Evolutionary conservation across 2,329 filamentous ascomycete species (phyloP).

Genomic region (Lasiodiplodia hormozganensis): DNA sequence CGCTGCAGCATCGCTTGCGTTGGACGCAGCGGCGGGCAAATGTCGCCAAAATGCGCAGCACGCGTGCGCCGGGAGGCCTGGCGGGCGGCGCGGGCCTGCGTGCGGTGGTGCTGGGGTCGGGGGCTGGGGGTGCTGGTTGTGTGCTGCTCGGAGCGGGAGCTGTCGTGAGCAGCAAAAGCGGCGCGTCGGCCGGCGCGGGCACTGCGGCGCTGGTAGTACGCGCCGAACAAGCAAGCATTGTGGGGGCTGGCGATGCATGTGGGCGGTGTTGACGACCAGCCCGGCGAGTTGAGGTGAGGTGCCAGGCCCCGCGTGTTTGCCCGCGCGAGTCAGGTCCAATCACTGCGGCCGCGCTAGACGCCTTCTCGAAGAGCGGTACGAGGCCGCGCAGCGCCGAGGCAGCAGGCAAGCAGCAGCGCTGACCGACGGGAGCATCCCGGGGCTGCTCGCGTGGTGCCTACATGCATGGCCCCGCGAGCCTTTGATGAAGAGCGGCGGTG

Average conservation of each 20-base stretch:
- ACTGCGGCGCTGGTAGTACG: slow-evolving; percentile 6
- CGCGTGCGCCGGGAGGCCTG: slow-evolving; percentile 22
- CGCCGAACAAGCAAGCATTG: slow-evolving; percentile 20
- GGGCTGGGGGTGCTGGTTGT: neutral
- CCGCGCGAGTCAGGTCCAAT: slow-evolving; percentile 22
- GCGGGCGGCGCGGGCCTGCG: slow-evolving; percentile 16
- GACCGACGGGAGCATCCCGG: slow-evolving; percentile 13
- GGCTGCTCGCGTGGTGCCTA: slow-evolving; percentile 22
- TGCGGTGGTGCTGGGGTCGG: slow-evolving; percentile 4
- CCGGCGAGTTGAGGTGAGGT: neutral
- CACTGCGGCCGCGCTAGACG: slow-evolving; percentile 19
- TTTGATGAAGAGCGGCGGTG: slow-evolving; percentile 21
- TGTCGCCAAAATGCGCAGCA: slow-evolving; percentile 21
- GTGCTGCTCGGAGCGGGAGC: slow-evolving; percentile 8
- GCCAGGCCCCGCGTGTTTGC: slow-evolving; percentile 25
- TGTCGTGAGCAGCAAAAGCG: slow-evolving; percentile 26
- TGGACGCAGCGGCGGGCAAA: slow-evolving; percentile 23
- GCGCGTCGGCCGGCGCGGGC: slow-evolving; percentile 19
- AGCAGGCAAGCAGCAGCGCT: slow-evolving; percentile 17
- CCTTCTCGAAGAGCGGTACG: slow-evolving; percentile 26
- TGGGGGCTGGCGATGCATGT: slow-evolving; percentile 2
- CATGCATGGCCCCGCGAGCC: slow-evolving; percentile 25
- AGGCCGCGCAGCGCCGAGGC: slow-evolving; percentile 20
- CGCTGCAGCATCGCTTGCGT: slow-evolving; percentile 15
- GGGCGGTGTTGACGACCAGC: slow-evolving; percentile 3